Conservation (phyloP, 1,139 yeast genomes). For the Schwanniomyces etchellsii region DNA sequence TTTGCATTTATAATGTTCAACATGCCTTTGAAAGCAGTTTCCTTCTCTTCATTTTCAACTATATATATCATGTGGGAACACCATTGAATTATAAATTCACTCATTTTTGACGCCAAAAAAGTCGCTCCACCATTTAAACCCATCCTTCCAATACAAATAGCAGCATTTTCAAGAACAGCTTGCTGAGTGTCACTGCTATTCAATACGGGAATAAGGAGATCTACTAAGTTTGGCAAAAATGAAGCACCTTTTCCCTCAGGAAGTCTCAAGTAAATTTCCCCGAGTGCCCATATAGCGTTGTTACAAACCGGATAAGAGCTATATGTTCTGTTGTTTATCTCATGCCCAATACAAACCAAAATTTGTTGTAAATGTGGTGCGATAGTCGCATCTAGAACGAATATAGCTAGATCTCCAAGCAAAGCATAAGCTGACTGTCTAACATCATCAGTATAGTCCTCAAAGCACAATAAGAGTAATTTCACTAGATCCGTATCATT, state of each 20-base stretch:
- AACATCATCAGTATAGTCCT: slow-evolving; percentile 77
- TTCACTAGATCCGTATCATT: slow-evolving; percentile 48
- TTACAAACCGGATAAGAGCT: slow-evolving; percentile 63
- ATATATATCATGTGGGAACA: slow-evolving; percentile 57
- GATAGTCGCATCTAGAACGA: slow-evolving; percentile 48
- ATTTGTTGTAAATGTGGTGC: slow-evolving; percentile 54
- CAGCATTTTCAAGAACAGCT: slow-evolving; percentile 79
- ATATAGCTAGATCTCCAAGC: slow-evolving; percentile 79
- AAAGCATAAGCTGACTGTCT: slow-evolving; percentile 90
- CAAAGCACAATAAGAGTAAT: slow-evolving; percentile 63
- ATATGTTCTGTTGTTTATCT: slow-evolving; percentile 48
- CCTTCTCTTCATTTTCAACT: slow-evolving; percentile 77
- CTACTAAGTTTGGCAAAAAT: slow-evolving; percentile 56
- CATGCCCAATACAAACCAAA: slow-evolving; percentile 63
- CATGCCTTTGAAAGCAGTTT: slow-evolving; percentile 74
- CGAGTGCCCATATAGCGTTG: slow-evolving; percentile 92
- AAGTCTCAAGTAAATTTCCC: slow-evolving; percentile 72
- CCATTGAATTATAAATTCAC: slow-evolving; percentile 61
- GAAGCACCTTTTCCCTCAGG: slow-evolving; percentile 46
- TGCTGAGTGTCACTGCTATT: slow-evolving; percentile 51
- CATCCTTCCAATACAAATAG: slow-evolving; percentile 89
- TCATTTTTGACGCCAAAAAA: slow-evolving; percentile 48
- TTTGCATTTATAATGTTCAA: slow-evolving; percentile 56
- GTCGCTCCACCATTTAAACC: slow-evolving; percentile 62
- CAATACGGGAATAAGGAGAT: slow-evolving; percentile 60